phyloP scores from a whole-genome alignment of 202 grass and related monocot genomes.

The Carex arenaria region DNA sequence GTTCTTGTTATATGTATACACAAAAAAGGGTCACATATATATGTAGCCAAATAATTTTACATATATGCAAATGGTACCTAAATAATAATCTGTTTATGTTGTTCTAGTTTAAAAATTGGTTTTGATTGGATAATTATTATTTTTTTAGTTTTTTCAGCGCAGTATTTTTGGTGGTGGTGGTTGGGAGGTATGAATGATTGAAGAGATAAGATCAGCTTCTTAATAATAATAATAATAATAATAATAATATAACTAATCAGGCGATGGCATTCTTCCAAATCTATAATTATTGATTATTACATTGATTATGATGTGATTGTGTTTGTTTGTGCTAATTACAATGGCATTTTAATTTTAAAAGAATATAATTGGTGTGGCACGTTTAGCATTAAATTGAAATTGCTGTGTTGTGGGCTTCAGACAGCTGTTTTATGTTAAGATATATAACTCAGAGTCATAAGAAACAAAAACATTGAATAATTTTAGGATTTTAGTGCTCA shows the following conservation, averaged over 20 bases:
- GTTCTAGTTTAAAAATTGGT: too few species aligned
- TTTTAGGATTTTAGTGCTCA: too few species aligned
- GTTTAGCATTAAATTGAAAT: neutral
- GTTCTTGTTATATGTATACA: too few species aligned
- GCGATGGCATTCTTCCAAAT: neutral
- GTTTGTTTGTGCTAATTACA: neutral
- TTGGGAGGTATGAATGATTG: conserved; percentile 18
- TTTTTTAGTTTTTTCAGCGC: neutral
- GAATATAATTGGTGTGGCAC: neutral
- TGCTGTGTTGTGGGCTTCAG: neutral
- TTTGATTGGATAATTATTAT: neutral
- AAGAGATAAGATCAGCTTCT: conserved; percentile 4
- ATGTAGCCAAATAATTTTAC: neutral
- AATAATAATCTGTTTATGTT: neutral
- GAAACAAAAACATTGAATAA: too few species aligned
- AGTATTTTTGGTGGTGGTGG: conserved; percentile 8
- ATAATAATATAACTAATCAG: neutral
- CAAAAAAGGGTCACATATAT: neutral
- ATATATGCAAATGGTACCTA: neutral
- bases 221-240: neutral
- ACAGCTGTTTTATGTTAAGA: neutral
- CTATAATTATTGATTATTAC: neutral
- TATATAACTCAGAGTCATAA: neutral
- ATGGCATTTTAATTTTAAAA: neutral
- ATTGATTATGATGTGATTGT: neutral